Conservation (phyloP, 2,329 filamentous ascomycete species). For the Hypomyces perniciosus region DNA sequence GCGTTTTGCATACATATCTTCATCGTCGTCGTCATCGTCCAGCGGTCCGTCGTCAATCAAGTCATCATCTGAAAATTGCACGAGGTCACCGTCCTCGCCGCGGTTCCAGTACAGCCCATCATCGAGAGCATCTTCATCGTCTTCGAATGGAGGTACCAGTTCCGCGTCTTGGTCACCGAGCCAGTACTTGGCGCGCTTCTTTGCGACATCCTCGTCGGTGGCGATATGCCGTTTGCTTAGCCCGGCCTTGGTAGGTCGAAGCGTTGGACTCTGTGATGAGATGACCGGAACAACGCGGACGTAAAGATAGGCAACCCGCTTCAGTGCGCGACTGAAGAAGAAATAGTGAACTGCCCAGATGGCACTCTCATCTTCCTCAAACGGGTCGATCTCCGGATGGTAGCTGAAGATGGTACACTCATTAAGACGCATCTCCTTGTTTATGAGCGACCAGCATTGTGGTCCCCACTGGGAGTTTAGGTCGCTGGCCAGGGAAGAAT, state of each 20-base stretch:
- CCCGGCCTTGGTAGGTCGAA: slow-evolving; percentile 29
- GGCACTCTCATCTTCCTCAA: slow-evolving; percentile 83
- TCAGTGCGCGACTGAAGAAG: slow-evolving; percentile 90
- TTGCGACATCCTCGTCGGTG: slow-evolving; percentile 30
- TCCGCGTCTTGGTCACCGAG: slow-evolving; percentile 61
- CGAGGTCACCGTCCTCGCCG: slow-evolving; percentile 52
- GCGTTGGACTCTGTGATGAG: slow-evolving; percentile 53
- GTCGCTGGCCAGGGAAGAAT: slow-evolving; percentile 36
- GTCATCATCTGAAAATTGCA: slow-evolving; percentile 47
- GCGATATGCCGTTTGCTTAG: slow-evolving; percentile 22
- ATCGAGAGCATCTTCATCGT: slow-evolving; percentile 43
- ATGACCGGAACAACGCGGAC: slow-evolving; percentile 80
- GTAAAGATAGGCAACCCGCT: slow-evolving; percentile 91
- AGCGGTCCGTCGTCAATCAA: slow-evolving; percentile 33
- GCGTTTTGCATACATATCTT: slow-evolving; percentile 34
- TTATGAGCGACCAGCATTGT: slow-evolving; percentile 84
- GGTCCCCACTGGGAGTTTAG: slow-evolving; percentile 71
- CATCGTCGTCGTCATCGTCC: slow-evolving; percentile 39
- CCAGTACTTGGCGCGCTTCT: slow-evolving; percentile 84
- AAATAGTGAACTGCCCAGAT: slow-evolving; percentile 97
- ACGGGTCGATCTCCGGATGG: slow-evolving; percentile 81
- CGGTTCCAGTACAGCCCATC: slow-evolving; percentile 53
- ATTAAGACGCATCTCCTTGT: slow-evolving; percentile 88
- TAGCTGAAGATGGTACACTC: slow-evolving; percentile 89
- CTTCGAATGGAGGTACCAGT: slow-evolving; percentile 37